Evolutionary conservation across 163 green algal species (phyloP), one percentile per base, ranked within the genome.

Genomic region (Scenedesmus sp.): DNA sequence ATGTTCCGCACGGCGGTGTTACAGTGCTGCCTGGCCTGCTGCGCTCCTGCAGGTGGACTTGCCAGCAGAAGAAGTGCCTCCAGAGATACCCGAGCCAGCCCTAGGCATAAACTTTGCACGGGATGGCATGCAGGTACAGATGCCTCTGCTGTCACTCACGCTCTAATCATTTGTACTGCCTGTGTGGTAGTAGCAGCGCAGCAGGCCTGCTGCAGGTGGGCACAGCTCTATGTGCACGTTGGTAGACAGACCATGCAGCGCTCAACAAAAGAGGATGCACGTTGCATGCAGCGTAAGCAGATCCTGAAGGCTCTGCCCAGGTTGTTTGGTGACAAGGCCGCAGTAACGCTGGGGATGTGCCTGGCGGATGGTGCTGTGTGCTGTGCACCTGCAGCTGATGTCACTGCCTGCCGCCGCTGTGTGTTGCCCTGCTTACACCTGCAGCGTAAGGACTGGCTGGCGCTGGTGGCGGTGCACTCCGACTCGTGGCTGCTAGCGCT

Each of bases 61-160:
- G 46, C 98, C 98, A 18, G 97, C 96, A n/a, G 98, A 99, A 82
- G 98, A 99, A 87, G 98, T 99, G 35, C 98, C 98, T 0, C 97
- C 98, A 12, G 98, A 99, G 94, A 94, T 99, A 59, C 98, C 98
- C 13, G 98, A 99, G 93, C 98, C 98, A 9, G 98, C 97, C 56
- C 93, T 99, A 10, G 98, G 98, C 68, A 99, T 99, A 80, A 99
- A 99, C 94, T 99, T 99, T 93, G 98, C 98, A 2, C 90, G 97
- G 0, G 97, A 99, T 88, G 98, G 97, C 72, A 96, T 96, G 94
- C 85, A 91, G 85, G 85, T 83, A 13, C 40, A 30, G 0, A 9
- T 24, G 10, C 24, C 70, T 18, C 46, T 68, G 81, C 81, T 26
- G 7, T 35, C 3, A 46, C 30, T 26, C 0, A n/a, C 46, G n/a